Percentiles rank a stretch among this genome's conserved stretches.
These are phyloP conservation scores for Aspergillus sp. DNA, from an alignment of 2,329 filamentous ascomycete genomes.

Conservation along the genomic window DNA sequence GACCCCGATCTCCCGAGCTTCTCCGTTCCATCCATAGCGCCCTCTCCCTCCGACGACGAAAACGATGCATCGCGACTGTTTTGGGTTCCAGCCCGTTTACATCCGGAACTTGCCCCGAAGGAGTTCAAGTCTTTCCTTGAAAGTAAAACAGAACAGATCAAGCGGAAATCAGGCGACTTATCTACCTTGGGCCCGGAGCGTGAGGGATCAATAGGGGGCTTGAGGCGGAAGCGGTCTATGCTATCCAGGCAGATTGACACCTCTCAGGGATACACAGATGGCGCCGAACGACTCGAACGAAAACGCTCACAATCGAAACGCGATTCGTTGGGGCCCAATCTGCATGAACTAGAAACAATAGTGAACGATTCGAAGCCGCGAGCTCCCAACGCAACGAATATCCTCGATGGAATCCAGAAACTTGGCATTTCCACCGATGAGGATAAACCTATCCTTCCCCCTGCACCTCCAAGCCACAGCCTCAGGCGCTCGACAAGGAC, in stretches of 20 bases:
- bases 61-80: conserved; percentile 85
- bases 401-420: conserved; percentile 44
- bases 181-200: conserved; percentile 56
- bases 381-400: conserved; percentile 66
- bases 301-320: conserved; percentile 65
- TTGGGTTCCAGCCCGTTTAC: conserved; percentile 93
- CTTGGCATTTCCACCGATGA: conserved; percentile 54
- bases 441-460: conserved; percentile 84
- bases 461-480: conserved; percentile 71
- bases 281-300: conserved; percentile 74
- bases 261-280: conserved; percentile 74
- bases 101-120: conserved; percentile 90
- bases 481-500: conserved; percentile 88
- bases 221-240: conserved; percentile 92
- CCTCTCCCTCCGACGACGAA: conserved; percentile 62
- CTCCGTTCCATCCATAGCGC: conserved; percentile 45
- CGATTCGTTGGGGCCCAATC: conserved; percentile 62
- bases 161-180: conserved; percentile 75
- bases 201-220: conserved; percentile 57
- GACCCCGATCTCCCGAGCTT: conserved; percentile 57
- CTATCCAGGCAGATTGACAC: conserved; percentile 87
- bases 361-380: conserved; percentile 75
- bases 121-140: conserved; percentile 98
- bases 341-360: conserved; percentile 72
- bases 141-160: conserved; percentile 86